These are phyloP conservation scores for Trametopsis cervina DNA, from an alignment of 768 basidiomycete species.

Conservation along the genomic window DNA sequence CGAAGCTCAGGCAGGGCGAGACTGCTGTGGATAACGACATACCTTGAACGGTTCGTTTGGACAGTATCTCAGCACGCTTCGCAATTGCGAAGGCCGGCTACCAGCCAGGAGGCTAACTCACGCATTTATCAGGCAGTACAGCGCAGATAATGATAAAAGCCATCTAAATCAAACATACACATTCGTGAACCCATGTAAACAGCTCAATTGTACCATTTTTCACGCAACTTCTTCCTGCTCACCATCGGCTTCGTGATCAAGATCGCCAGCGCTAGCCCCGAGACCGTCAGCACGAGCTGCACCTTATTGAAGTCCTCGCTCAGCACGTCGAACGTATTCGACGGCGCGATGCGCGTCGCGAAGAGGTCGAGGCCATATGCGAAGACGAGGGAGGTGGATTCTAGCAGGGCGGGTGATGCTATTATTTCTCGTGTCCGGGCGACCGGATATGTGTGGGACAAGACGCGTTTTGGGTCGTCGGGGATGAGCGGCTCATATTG, in stretches of 20 bases:
- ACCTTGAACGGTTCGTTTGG: no score
- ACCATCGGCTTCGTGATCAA: constrained; percentile 81
- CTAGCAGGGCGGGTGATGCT: constrained; percentile 78
- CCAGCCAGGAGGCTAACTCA: no score
- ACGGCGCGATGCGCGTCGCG: constrained; percentile 77
- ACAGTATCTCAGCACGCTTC: no score
- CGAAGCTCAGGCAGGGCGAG: no score
- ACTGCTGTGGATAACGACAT: no score
- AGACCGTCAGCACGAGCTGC: constrained; percentile 80
- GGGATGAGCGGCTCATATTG: constrained; percentile 78
- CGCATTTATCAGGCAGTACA: no score
- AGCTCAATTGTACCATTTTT: constrained; percentile 65
- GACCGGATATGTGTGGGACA: constrained; percentile 64
- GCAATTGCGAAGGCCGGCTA: no score
- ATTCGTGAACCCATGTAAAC: no score
- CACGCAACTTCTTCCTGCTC: constrained; percentile 52
- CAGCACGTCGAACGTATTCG: constrained; percentile 87
- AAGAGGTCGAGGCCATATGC: constrained; percentile 88
- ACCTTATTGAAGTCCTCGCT: constrained; percentile 90
- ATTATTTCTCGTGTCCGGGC: constrained; percentile 60
- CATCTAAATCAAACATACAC: no score
- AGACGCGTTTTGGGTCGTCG: constrained; percentile 52
- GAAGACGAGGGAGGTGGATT: constrained; percentile 88
- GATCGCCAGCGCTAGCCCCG: constrained; percentile 67
- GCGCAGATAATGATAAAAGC: no score